A percentile compares a stretch with the other conserved stretches of the same genome.
phyloP scores from a whole-genome alignment of 1,284 basidiomycete species.

The Fomes fomentarius region DNA sequence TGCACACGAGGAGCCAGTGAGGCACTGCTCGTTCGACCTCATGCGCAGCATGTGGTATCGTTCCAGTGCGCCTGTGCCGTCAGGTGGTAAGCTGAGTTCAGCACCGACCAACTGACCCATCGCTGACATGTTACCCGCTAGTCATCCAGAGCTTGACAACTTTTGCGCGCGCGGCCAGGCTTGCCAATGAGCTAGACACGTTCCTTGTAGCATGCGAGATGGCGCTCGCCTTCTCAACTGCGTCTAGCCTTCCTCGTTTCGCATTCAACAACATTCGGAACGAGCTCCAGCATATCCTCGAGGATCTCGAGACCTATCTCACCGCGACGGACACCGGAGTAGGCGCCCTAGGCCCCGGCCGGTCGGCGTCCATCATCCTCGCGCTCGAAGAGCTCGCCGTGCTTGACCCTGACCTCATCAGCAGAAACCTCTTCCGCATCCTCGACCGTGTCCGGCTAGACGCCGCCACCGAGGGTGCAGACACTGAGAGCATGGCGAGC shows the following conservation, averaged over 20 bases:
- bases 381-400: slow-evolving; percentile 15
- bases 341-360: slow-evolving; percentile 4
- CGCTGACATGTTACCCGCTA: not conserved
- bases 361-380: slow-evolving; percentile 15
- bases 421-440: slow-evolving; percentile 4
- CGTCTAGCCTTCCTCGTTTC: not conserved
- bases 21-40: slow-evolving; percentile 14
- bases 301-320: slow-evolving; percentile 16
- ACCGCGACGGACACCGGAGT: not conserved
- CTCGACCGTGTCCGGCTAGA: slow-evolving; percentile 6
- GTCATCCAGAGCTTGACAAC: slow-evolving; percentile 10
- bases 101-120: too few species aligned
- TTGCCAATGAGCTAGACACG: not conserved
- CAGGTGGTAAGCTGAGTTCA: slow-evolving; percentile 1
- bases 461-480: not conserved
- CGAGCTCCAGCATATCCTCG: slow-evolving; percentile 12
- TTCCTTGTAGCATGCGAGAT: slow-evolving; percentile 21
- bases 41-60: slow-evolving; percentile 21
- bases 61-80: slow-evolving; percentile 2
- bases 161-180: slow-evolving; percentile 11
- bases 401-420: slow-evolving; percentile 12
- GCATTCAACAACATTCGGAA: slow-evolving; percentile 13
- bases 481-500: slow-evolving; percentile 5
- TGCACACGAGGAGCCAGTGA: not conserved
- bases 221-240: slow-evolving; percentile 15